Conservation (phyloP, 805 yeast genomes). For the Lipomyces spencermartinsiae region DNA sequence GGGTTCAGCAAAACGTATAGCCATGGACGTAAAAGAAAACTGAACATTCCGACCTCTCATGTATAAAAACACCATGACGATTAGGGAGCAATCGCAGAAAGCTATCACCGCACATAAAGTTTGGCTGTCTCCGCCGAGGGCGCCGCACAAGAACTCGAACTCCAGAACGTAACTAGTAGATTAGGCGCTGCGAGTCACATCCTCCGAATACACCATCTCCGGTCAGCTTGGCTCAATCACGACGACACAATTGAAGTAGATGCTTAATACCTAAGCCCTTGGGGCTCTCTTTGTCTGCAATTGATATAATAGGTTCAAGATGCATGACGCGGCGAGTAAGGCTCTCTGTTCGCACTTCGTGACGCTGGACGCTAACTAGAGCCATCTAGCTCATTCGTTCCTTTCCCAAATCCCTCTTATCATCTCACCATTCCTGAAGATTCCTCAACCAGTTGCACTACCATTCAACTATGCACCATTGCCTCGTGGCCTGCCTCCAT, state of each 20-base stretch:
- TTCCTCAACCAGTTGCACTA: conserved; percentile 62
- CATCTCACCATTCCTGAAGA: conserved; percentile 57
- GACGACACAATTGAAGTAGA: neutral
- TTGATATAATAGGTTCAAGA: neutral
- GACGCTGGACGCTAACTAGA: neutral
- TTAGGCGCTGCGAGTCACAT: no score
- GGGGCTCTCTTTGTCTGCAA: neutral
- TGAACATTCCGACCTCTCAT: no score
- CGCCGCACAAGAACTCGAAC: neutral
- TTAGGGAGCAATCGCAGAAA: neutral
- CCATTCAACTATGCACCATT: conserved; percentile 55
- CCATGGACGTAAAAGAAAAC: neutral
- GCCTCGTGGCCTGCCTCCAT: conserved; percentile 47
- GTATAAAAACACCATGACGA: neutral
- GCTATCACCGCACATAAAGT: neutral
- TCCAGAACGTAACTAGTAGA: no score
- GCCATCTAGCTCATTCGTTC: conserved; percentile 52
- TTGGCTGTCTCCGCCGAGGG: neutral
- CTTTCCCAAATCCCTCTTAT: conserved; percentile 63
- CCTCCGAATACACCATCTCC: no score
- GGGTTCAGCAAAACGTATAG: neutral
- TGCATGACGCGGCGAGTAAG: conserved; percentile 37
- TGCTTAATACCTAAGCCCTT: neutral
- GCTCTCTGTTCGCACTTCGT: neutral
- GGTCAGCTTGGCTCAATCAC: neutral